phyloP scores from a whole-genome alignment of 305 asterid genomes.

The Coffea humblotiana region DNA sequence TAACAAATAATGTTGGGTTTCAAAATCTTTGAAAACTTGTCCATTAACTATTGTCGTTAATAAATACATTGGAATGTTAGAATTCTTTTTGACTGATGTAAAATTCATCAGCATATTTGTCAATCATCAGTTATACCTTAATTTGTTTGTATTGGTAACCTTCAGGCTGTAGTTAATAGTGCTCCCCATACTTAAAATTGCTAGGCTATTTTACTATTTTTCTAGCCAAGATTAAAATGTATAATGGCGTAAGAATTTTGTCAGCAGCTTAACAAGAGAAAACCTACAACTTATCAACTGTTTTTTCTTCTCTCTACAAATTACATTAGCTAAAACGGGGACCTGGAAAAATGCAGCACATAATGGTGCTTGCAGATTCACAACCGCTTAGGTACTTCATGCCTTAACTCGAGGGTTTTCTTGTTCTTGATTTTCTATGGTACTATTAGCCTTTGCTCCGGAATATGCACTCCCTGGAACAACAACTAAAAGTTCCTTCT shows the following conservation, averaged over 20 bases:
- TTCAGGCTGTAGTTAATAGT: too few species aligned
- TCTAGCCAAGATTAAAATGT: neutral
- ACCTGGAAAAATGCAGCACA: neutral
- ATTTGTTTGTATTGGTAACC: too few species aligned
- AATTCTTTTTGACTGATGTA: too few species aligned
- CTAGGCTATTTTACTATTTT: neutral
- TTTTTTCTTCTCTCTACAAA: neutral
- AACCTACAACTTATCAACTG: neutral
- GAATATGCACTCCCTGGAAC: constrained; percentile 97
- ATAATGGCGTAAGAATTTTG: neutral
- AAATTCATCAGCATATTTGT: too few species aligned
- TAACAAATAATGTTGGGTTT: too few species aligned
- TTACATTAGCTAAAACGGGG: neutral
- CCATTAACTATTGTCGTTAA: too few species aligned
- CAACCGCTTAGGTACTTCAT: neutral
- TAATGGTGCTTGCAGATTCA: neutral
- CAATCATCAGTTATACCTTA: too few species aligned
- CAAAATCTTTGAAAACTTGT: too few species aligned
- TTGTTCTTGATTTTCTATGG: constrained; percentile 31
- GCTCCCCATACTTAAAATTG: too few species aligned
- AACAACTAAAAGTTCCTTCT: constrained; percentile 59
- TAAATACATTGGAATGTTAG: too few species aligned
- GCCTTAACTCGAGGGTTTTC: constrained; percentile 11
- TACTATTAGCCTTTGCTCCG: constrained; percentile 26
- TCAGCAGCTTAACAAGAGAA: neutral